These are phyloP conservation scores for Pyrus bretschneideri DNA, from an alignment of 306 rosid genomes.

Conservation along the genomic window DNA sequence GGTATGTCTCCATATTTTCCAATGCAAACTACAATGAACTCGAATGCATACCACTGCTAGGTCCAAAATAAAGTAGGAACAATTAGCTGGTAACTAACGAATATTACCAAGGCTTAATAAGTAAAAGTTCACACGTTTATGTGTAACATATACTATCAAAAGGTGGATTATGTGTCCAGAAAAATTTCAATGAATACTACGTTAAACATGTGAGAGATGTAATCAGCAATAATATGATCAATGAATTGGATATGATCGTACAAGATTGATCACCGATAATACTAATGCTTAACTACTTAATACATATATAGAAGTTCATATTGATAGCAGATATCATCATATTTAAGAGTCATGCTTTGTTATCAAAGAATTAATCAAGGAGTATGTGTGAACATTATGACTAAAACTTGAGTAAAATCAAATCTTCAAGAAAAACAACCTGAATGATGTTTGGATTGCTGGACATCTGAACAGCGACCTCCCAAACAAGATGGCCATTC, in stretches of 20 bases:
- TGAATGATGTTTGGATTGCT: constrained; percentile 13
- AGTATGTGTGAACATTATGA: not conserved
- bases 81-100: not conserved
- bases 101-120: not conserved
- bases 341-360: not conserved
- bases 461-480: constrained; percentile 23
- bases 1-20: constrained; percentile 57
- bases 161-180: not conserved
- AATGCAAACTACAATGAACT: constrained; percentile 50
- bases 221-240: not conserved
- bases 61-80: not conserved
- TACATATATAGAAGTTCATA: not conserved
- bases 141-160: not conserved
- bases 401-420: not conserved
- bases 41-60: constrained; percentile 47
- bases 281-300: not conserved
- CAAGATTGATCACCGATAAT: not conserved
- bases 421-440: constrained; percentile 12
- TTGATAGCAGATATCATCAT: not conserved
- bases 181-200: not conserved
- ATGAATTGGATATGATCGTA: no score
- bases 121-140: not conserved
- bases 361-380: not conserved
- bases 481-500: constrained; percentile 34
- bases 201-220: not conserved